Evolutionary conservation across 2,329 filamentous ascomycete species (phyloP).

Genomic region (Aspergillus chevalieri): DNA sequence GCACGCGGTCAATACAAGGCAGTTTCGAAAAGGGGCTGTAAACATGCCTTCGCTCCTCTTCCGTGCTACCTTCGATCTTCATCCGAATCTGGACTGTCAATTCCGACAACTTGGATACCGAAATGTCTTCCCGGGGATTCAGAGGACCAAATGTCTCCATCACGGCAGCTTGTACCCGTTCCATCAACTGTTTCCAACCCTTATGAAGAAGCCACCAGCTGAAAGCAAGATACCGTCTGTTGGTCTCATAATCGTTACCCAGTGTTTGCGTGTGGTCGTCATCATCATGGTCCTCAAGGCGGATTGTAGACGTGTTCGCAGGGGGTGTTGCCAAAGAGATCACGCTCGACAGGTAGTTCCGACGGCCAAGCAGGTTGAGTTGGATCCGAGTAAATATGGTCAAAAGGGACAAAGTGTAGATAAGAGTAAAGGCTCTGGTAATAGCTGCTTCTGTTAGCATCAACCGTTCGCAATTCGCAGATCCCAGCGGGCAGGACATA

Average conservation of each 20-base stretch:
- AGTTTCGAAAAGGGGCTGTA: background rate
- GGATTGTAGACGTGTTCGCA: conserved; percentile 68
- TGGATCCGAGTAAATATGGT: conserved; percentile 91
- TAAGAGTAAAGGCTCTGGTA: conserved; percentile 80
- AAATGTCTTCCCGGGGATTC: conserved; percentile 82
- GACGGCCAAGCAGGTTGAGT: conserved; percentile 88
- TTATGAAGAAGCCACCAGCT: conserved; percentile 96
- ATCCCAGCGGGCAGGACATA: conserved; percentile 33
- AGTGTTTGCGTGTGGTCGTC: conserved; percentile 82
- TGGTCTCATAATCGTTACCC: conserved; percentile 92
- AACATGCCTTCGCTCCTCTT: conserved; percentile 53
- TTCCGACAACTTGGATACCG: conserved; percentile 70
- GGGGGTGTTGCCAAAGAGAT: conserved; percentile 78
- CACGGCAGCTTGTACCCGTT: conserved; percentile 77
- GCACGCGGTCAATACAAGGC: background rate
- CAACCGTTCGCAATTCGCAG: background rate
- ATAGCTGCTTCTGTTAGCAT: conserved; percentile 56
- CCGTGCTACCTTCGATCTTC: conserved; percentile 70
- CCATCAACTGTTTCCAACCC: conserved; percentile 77
- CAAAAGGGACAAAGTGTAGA: conserved; percentile 85
- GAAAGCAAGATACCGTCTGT: conserved; percentile 88
- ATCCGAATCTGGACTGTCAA: conserved; percentile 77
- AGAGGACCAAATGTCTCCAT: conserved; percentile 82
- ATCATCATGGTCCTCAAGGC: conserved; percentile 86
- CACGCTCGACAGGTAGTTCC: conserved; percentile 93